Percentiles rank a stretch among this genome's conserved stretches.
Conservation (phyloP, 495 filamentous ascomycete genomes). For the Trichoderma erinaceum region DNA sequence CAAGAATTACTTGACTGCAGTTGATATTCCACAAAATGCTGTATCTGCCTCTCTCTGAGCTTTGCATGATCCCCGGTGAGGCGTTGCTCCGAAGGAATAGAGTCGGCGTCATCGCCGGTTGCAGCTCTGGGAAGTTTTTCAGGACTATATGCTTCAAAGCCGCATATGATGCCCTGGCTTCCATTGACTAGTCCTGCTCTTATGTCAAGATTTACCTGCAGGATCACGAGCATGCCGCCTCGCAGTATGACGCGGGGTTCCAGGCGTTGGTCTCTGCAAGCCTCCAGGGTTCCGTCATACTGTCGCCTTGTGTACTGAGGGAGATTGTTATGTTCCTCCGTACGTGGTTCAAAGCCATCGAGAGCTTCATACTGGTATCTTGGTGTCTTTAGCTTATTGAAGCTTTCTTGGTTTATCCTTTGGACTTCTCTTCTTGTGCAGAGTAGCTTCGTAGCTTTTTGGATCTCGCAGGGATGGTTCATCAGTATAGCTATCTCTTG, state of each 20-base stretch:
- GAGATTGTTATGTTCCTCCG: background rate
- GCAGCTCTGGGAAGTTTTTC: conserved; percentile 48
- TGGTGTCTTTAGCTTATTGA: conserved; percentile 30
- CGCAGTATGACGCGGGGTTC: conserved; percentile 59
- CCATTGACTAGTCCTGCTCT: conserved; percentile 76
- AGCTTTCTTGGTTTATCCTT: conserved; percentile 33
- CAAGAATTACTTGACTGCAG: background rate
- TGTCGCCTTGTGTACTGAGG: conserved; percentile 40
- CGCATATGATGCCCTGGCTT: conserved; percentile 74
- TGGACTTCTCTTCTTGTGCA: conserved; percentile 36
- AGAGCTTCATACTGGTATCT: conserved; percentile 63
- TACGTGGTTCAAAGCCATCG: conserved; percentile 47
- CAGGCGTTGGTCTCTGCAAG: conserved; percentile 49
- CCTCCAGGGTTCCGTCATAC: conserved; percentile 60
- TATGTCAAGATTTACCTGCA: conserved; percentile 85
- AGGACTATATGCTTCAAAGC: conserved; percentile 61
- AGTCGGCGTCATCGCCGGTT: conserved; percentile 22
- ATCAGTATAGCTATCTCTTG: conserved; percentile 40
- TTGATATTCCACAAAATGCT: conserved; percentile 25
- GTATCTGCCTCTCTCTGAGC: conserved; percentile 34
- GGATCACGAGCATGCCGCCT: conserved; percentile 82
- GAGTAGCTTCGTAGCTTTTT: conserved; percentile 43
- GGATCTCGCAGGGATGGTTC: conserved; percentile 36
- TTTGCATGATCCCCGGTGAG: conserved; percentile 34
- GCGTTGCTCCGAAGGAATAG: conserved; percentile 11